Base-by-base conservation (phyloP, 148 eudicot genomes). In the Dysphania ambrosioides region DNA sequence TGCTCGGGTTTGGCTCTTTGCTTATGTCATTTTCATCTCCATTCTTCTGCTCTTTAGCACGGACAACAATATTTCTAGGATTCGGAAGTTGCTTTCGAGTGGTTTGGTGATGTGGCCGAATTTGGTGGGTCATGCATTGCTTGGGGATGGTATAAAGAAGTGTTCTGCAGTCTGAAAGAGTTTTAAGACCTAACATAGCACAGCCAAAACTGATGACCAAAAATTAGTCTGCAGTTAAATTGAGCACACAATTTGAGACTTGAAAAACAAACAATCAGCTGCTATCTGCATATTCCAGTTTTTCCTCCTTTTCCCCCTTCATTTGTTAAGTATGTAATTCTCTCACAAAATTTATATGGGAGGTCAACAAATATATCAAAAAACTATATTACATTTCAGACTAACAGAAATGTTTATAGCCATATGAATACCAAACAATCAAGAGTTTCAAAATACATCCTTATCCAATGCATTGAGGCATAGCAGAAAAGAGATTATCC, bases 111-210 rank as follows among this genome's bases (percentile, higher is more conserved):
- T 30, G 9, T 24, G 75, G 47, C 18, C 42, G 78, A 71, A 40
- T 62, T 63, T 51, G 82, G 30, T 70, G 60, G 55, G 75, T 56
- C 66, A 69, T 51, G 47, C 71, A 79, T 62, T 5, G 26, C 71
- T 62, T 29, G 70, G 58, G 29, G 70, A 47, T 30, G 71, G 40
- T 9, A 74, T 53, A 11, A 23, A 29, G 29, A 11, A 71, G 56
- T 30, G 49, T n/a, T 65, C 56, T n/a, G 42, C 35, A 57, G 40
- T 51, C 68, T 23, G 75, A 23, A n/a, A 63, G 42, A 11, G 75
- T 27, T 51, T 72, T 62, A 64, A 79, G 9, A 27, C 78, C 78
- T 63, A 70, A 57, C 78, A 74, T 79, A 51, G 34, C 70, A 75
- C 21, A 76, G 73, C 51, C 53, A 63, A 76, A 56, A 68, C 79